Percentiles rank a stretch among this genome's conserved stretches.
Conservation (phyloP, 2,329 filamentous ascomycete genomes). For the Emergomyces africanus region DNA sequence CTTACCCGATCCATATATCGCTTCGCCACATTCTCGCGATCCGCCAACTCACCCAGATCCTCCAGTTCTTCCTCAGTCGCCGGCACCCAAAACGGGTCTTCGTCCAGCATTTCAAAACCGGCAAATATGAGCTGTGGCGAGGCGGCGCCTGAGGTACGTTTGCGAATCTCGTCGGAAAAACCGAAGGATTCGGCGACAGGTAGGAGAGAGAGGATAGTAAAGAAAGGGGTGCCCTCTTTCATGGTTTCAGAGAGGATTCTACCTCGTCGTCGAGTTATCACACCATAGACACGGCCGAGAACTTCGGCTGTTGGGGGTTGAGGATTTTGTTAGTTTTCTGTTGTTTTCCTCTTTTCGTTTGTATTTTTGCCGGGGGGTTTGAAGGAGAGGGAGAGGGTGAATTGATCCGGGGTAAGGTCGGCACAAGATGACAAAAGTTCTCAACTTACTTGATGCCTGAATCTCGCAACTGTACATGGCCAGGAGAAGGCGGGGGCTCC, state of each 20-base stretch:
- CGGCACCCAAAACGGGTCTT: constrained; percentile 97
- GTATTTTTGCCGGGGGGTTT: neutral
- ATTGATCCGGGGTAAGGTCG: neutral
- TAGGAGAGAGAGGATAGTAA: constrained; percentile 77
- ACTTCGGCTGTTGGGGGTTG: constrained; percentile 54
- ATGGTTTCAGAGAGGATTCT: constrained; percentile 81
- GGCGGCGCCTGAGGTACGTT: constrained; percentile 79
- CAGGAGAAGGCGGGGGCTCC: constrained; percentile 86
- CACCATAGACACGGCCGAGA: constrained; percentile 85
- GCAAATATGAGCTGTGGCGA: constrained; percentile 88
- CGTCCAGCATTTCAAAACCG: constrained; percentile 83
- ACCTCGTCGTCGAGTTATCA: constrained; percentile 88
- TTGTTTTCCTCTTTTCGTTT: neutral
- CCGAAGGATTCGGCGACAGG: constrained; percentile 94
- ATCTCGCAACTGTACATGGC: constrained; percentile 99
- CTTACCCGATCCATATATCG: constrained; percentile 87
- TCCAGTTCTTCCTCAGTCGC: constrained; percentile 94
- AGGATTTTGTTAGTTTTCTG: constrained; percentile 14
- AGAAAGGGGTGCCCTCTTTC: constrained; percentile 92
- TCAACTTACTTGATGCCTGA: constrained; percentile 65
- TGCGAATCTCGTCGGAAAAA: constrained; percentile 92
- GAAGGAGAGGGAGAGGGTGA: neutral
- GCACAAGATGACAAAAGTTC: no score
- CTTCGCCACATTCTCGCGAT: constrained; percentile 92
- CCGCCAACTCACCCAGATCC: constrained; percentile 85